phyloP scores from a whole-genome alignment of 805 yeast species.

The Saccharomycopsis capsularis region DNA sequence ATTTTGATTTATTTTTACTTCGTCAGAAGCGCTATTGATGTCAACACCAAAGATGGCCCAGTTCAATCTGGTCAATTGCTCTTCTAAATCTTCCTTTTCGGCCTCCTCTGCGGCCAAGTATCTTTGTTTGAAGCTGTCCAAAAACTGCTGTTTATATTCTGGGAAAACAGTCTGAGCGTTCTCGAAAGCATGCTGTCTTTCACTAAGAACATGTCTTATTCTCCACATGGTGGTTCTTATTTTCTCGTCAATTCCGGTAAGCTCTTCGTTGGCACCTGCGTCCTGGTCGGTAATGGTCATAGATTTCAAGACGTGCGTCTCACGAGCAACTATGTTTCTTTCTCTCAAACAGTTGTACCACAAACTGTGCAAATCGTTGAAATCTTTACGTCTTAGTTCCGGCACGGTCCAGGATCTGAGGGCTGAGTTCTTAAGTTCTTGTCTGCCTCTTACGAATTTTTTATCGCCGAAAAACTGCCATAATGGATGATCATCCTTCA shows the following conservation, averaged over 20 bases:
- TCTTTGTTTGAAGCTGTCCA: conserved; percentile 48
- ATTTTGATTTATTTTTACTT: conserved; percentile 37
- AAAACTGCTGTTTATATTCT: conserved; percentile 39
- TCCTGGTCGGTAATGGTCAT: conserved; percentile 28
- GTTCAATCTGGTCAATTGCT: conserved; percentile 70
- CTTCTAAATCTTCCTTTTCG: conserved; percentile 55
- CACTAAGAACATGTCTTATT: conserved; percentile 81
- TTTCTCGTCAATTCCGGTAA: conserved; percentile 30
- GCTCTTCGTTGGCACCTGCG: conserved; percentile 31
- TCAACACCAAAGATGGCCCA: conserved; percentile 79
- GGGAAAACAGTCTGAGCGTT: conserved; percentile 45
- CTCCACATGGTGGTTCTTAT: conserved; percentile 64
- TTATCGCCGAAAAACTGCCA: conserved; percentile 83
- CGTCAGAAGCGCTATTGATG: conserved; percentile 25
- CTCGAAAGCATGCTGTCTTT: conserved; percentile 67
- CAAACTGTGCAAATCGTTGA: conserved; percentile 82
- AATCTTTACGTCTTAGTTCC: conserved; percentile 84
- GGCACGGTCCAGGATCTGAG: conserved; percentile 78
- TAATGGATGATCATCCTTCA: conserved; percentile 82
- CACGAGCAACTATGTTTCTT: conserved; percentile 72
- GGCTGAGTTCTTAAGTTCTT: conserved; percentile 47
- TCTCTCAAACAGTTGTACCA: conserved; percentile 88
- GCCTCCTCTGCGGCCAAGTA: conserved; percentile 50
- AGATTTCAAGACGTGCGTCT: conserved; percentile 49
- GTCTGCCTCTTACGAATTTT: conserved; percentile 51